phyloP scores from a whole-genome alignment of 768 basidiomycete genomes.

The Cystofilobasidium bisporidii region DNA sequence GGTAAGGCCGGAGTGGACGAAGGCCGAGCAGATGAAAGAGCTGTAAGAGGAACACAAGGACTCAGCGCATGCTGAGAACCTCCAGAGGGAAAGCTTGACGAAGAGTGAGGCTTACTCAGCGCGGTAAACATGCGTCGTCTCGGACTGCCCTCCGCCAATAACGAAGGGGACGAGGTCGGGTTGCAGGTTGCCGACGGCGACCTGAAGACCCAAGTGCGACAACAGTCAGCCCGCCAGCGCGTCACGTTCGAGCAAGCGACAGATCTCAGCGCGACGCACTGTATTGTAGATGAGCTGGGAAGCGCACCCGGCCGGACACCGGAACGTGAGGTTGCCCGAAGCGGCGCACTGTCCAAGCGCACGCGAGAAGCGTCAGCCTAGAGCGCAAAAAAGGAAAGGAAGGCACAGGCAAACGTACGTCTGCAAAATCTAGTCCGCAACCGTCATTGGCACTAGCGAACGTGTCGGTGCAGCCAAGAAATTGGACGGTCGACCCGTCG shows the following conservation, averaged over 20 bases:
- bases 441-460: conserved; percentile 61
- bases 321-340: conserved; percentile 59
- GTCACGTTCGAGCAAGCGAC: conserved; percentile 31
- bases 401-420: not conserved
- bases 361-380: not conserved
- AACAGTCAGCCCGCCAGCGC: no score
- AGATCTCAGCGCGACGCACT: not conserved
- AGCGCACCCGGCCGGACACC: conserved; percentile 67
- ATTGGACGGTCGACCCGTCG: conserved; percentile 32
- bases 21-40: conserved; percentile 74
- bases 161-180: conserved; percentile 62
- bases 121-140: conserved; percentile 58
- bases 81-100: not conserved
- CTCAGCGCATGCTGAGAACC: not conserved
- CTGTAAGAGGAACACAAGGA: not conserved
- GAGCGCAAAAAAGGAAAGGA: not conserved
- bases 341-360: conserved; percentile 56
- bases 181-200: conserved; percentile 59
- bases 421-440: conserved; percentile 53
- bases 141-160: conserved; percentile 60
- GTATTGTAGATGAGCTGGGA: conserved; percentile 30
- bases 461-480: conserved; percentile 57
- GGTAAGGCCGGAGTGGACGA: conserved; percentile 57
- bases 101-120: conserved; percentile 46
- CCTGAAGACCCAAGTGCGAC: conserved; percentile 49